These are phyloP conservation scores for Sporothrix sp. DNA, from an alignment of 2,329 filamentous ascomycete species.

Conservation along the genomic window DNA sequence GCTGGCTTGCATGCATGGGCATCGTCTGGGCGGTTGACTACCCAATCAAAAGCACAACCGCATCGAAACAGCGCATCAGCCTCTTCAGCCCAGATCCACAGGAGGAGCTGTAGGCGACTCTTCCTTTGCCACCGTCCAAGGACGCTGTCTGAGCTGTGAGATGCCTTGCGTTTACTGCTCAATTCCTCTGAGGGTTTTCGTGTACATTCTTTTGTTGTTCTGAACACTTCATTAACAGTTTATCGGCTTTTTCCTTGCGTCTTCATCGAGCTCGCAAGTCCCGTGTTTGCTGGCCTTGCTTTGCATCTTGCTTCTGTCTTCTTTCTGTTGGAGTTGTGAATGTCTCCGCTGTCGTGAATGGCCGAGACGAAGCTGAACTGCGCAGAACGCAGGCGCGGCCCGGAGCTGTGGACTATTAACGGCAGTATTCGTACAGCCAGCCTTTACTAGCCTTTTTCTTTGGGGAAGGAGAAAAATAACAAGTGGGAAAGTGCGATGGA, in stretches of 20 bases:
- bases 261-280: background rate
- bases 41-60: no score
- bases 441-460: background rate
- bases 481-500: background rate
- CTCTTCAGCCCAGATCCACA: constrained; percentile 1
- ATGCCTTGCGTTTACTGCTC: no score
- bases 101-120: background rate
- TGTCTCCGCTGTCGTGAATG: constrained; percentile 5
- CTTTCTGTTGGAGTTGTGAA: background rate
- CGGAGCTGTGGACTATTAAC: constrained; percentile 1
- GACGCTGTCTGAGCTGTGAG: no score
- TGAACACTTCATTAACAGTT: no score
- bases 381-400: background rate
- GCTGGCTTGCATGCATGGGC: background rate
- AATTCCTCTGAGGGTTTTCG: no score
- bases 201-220: no score
- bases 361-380: background rate
- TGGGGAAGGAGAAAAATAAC: background rate
- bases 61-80: no score
- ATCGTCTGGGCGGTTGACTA: no score
- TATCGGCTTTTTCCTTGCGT: background rate
- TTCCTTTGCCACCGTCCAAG: background rate
- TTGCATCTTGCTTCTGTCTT: background rate
- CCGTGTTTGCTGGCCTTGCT: background rate
- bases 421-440: constrained; percentile 4